Evolutionary conservation across 177 flowering plant genomes (phyloP), one percentile per base, ranked within the genome.

Genomic region (Vitis hybrid): DNA sequence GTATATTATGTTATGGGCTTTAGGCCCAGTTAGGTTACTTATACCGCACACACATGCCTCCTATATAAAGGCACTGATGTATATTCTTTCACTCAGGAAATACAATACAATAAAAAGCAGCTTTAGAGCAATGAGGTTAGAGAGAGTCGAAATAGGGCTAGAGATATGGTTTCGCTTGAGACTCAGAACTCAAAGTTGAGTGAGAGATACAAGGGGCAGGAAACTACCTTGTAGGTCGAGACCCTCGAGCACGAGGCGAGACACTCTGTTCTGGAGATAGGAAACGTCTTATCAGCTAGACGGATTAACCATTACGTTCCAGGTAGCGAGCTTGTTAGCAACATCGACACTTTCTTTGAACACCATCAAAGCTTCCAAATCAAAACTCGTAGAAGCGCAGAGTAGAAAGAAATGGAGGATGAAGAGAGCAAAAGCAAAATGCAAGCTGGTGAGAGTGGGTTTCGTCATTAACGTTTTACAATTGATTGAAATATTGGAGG

Each of bases 241-340:
- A 52, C 70, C 73, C 51, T 89, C 88, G 69, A 92, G 90, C n/a
- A 89, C 89, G 67, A 90, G 81, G 10, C 78, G 83, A 16, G 85
- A 68, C 64, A 92, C 92, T 11, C 60, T 24, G 27, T 2, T 64
- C 32, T 70, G 76, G 70, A 71, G 51, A 65, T 94, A 90, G 5
- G 89, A 75, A 51, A 92, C 86, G 64, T 91, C 95, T 71, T 52
- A 56, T 89, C 91, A 92, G 21, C 68, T 40, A 74, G 87, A 84
- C 1, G 70, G 83, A 56, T 79, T 63, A 61, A 82, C 11, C 61
- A 81, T 69, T 1, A 74, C 7, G 74, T 76, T 80, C 90, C 90
- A 88, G 59, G 69, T 60, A 24, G 76, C 7, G 70, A 88, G 93
- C 60, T 67, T 71, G 82, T 82, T 72, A 62, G 70, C 13, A 2